These are phyloP conservation scores for Lactarius evosmus DNA, from an alignment of 768 basidiomycete genomes.

Conservation along the genomic window DNA sequence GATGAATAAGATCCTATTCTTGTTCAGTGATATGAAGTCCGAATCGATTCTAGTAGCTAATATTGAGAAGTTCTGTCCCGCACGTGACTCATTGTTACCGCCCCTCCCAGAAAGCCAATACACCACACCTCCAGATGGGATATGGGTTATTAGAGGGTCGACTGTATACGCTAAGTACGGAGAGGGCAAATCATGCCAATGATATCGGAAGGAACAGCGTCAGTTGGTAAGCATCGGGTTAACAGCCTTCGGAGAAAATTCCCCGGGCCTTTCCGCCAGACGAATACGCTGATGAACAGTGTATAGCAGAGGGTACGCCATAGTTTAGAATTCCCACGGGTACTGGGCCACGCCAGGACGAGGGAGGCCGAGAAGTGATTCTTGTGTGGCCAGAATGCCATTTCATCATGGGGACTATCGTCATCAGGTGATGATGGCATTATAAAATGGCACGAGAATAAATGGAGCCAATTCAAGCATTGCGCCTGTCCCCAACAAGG, in stretches of 20 bases:
- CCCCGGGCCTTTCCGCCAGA: no score
- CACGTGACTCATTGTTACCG: no score
- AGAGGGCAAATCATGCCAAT: no score
- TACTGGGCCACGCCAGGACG: background rate
- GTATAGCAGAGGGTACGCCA: background rate
- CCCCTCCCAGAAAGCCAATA: no score
- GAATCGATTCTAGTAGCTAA: no score
- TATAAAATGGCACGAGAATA: conserved; percentile 11
- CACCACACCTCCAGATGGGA: no score
- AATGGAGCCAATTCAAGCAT: background rate
- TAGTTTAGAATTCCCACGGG: background rate
- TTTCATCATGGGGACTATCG: background rate
- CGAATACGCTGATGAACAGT: background rate
- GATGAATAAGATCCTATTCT: no score
- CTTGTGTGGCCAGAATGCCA: background rate
- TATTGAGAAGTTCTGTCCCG: no score
- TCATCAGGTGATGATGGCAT: background rate
- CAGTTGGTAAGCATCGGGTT: background rate
- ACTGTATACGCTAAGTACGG: no score
- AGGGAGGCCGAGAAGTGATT: background rate
- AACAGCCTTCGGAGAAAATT: background rate
- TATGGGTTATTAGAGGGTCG: no score
- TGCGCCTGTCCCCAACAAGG: conserved; percentile 5
- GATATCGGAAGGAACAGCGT: background rate
- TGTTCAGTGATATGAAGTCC: no score